Evolutionary conservation across 1,139 yeast genomes (phyloP).

Genomic region (Protomyces pachydermus): DNA sequence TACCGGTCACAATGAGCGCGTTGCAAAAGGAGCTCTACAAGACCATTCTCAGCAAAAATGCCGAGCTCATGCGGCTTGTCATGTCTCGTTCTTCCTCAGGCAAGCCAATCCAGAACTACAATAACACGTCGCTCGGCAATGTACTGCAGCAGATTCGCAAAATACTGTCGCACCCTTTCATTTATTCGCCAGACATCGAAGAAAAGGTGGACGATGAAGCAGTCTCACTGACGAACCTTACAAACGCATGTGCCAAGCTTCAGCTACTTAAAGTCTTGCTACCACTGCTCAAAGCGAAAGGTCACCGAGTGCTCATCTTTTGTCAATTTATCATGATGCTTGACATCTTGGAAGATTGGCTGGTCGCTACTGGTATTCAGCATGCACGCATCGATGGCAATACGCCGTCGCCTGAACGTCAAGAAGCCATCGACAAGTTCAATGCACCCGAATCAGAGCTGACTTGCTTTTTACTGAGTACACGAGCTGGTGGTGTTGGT

Average conservation of each 20-base stretch:
- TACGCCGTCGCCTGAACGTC: constrained; percentile 79
- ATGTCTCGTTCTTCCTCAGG: constrained; percentile 20
- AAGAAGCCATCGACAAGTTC: constrained; percentile 59
- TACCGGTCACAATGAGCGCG: constrained; percentile 33
- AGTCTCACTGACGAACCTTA: constrained; percentile 26
- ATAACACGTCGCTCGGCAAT: constrained; percentile 27
- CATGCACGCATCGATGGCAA: constrained; percentile 66
- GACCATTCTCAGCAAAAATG: constrained; percentile 32
- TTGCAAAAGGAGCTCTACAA: constrained; percentile 32
- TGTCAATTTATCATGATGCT: constrained; percentile 86
- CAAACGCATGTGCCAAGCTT: constrained; percentile 55
- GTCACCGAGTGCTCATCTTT: constrained; percentile 73
- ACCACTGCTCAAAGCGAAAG: constrained; percentile 69
- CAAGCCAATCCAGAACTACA: constrained; percentile 28
- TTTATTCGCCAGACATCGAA: constrained; percentile 32
- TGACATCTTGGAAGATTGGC: constrained; percentile 84
- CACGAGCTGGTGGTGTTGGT: constrained; percentile 89
- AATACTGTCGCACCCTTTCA: constrained; percentile 34
- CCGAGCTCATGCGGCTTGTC: constrained; percentile 29
- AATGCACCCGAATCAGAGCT: constrained; percentile 70
- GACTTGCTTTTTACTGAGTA: constrained; percentile 70
- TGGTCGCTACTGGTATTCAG: constrained; percentile 58
- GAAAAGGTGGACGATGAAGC: constrained; percentile 28
- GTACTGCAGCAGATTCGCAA: constrained; percentile 33
- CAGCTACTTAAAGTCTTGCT: constrained; percentile 68